Conservation (phyloP, 257 asterid species). For the Nicotiana tomentosiformis region DNA sequence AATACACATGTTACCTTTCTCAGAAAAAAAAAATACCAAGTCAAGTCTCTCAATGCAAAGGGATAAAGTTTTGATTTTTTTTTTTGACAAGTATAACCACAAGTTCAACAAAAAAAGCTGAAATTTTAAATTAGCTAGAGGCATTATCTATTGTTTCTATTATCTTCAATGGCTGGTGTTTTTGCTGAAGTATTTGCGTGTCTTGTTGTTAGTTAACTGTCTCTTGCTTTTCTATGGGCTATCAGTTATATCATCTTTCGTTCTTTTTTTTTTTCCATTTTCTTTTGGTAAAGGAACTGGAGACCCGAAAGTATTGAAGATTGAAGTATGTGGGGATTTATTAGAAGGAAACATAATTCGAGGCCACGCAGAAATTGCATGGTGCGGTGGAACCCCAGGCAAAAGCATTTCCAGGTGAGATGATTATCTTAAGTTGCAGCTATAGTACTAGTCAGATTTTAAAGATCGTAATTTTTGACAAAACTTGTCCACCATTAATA, state of each 20-base stretch:
- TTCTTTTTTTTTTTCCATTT: not conserved
- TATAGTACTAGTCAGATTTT: constrained; percentile 8
- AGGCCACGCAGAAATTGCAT: constrained; percentile 81
- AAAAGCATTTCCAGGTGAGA: constrained; percentile 92
- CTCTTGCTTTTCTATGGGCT: not conserved
- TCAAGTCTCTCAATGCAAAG: not conserved
- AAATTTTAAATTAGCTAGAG: not conserved
- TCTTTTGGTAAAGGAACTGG: constrained; percentile 66
- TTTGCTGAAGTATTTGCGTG: not conserved
- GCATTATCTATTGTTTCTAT: not conserved
- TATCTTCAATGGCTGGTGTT: not conserved
- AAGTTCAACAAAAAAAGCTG: not conserved
- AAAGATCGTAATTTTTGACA: not conserved
- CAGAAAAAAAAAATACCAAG: too few relatives aligned
- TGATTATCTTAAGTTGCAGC: constrained; percentile 10
- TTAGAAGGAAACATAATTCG: constrained; percentile 74
- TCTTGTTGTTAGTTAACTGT: not conserved
- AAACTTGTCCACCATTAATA: not conserved
- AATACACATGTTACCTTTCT: too few relatives aligned
- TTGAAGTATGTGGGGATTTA: constrained; percentile 72
- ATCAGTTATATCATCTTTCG: not conserved
- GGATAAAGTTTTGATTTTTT: not conserved
- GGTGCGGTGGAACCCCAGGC: constrained; percentile 98
- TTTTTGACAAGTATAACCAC: not conserved
- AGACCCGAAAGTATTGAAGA: constrained; percentile 82